Conservation (phyloP, 305 asterid species). For the Rubia peregrina region DNA sequence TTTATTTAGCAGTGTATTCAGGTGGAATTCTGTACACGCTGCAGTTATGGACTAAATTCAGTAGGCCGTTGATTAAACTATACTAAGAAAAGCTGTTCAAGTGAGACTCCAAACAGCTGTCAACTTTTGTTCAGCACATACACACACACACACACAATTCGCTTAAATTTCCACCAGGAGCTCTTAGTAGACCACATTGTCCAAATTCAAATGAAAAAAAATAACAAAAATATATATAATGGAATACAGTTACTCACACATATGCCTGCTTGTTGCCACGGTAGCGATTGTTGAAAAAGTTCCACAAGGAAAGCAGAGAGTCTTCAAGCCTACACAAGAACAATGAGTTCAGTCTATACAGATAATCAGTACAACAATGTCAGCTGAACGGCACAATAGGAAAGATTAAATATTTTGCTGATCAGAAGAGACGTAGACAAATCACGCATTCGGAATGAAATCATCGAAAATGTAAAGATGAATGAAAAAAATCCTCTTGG, state of each 20-base stretch:
- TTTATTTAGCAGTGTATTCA: not conserved
- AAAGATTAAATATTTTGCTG: not conserved
- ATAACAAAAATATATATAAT: constrained; percentile 8
- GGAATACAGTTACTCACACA: constrained; percentile 50
- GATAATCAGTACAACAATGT: not conserved
- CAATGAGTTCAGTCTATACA: constrained; percentile 1
- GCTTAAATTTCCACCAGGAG: too few species aligned
- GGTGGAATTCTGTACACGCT: not conserved
- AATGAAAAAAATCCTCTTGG: not conserved
- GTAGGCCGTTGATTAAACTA: not conserved
- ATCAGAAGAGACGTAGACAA: not conserved
- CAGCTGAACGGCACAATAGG: not conserved
- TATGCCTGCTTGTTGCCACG: constrained; percentile 48
- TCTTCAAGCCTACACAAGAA: constrained; percentile 59
- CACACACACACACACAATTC: too few species aligned
- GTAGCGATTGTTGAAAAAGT: constrained; percentile 70
- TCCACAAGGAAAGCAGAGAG: constrained; percentile 68
- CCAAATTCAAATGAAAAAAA: too few species aligned
- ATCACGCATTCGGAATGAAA: not conserved
- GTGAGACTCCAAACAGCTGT: not conserved
- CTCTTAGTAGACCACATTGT: too few species aligned
- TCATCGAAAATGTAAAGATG: not conserved
- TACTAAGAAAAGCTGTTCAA: not conserved
- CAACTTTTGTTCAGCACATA: too few species aligned
- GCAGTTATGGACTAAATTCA: not conserved